Evolutionary conservation across 2,329 filamentous ascomycete genomes (phyloP).

Genomic region (Cercospora citrullina): DNA sequence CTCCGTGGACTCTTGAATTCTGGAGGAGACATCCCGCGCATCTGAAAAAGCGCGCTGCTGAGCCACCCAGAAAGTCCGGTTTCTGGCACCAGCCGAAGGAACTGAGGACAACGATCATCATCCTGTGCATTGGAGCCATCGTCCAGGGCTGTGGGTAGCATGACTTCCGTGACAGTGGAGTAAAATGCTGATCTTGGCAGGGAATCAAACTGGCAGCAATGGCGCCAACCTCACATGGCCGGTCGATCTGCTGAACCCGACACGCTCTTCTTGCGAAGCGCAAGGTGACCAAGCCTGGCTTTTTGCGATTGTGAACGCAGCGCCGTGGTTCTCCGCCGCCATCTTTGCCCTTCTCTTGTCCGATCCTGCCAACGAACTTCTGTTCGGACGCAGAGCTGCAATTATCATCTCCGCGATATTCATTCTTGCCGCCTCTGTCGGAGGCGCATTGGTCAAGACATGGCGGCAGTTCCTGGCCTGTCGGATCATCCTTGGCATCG

Average conservation of each 20-base stretch:
- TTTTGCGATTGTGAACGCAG: conserved; percentile 38
- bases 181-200: conserved; percentile 7
- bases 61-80: conserved; percentile 1
- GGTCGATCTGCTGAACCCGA: conserved; percentile 7
- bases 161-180: neutral
- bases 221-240: conserved; percentile 41
- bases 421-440: conserved; percentile 37
- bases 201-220: conserved; percentile 39
- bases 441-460: conserved; percentile 31
- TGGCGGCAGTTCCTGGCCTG: conserved; percentile 36
- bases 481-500: conserved; percentile 38
- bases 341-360: conserved; percentile 34
- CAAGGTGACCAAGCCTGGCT: conserved; percentile 30
- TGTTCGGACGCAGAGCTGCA: conserved; percentile 35
- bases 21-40: neutral
- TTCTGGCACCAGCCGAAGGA: conserved; percentile 38
- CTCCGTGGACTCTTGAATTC: conserved; percentile 1
- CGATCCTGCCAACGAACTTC: conserved; percentile 38
- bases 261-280: neutral
- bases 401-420: conserved; percentile 36
- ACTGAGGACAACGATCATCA: conserved; percentile 37
- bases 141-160: conserved; percentile 33
- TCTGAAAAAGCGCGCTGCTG: neutral
- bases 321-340: conserved; percentile 37
- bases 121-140: conserved; percentile 38